Percentiles rank a stretch among this genome's conserved stretches.
Evolutionary conservation across 2,329 filamentous ascomycete species (phyloP).

Genomic region (Neofusicoccum ribis): DNA sequence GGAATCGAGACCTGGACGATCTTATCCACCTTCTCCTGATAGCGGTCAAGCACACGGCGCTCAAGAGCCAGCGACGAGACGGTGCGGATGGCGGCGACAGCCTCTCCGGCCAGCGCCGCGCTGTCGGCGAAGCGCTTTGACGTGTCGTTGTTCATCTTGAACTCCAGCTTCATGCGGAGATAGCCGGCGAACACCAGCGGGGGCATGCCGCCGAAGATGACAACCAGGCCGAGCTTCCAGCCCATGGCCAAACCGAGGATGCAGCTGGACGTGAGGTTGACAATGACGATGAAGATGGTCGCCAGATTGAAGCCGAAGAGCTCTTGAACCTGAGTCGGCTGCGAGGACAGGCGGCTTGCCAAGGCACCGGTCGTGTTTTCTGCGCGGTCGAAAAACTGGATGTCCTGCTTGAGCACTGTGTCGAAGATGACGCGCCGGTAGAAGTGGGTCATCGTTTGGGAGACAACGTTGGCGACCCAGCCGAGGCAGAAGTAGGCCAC

Average conservation of each 20-base stretch:
- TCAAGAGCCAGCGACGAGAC: constrained; percentile 87
- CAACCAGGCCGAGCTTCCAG: constrained; percentile 74
- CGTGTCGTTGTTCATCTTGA: constrained; percentile 64
- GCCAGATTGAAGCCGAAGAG: constrained; percentile 82
- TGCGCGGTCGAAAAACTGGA: constrained; percentile 82
- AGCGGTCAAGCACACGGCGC: constrained; percentile 75
- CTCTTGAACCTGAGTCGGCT: constrained; percentile 84
- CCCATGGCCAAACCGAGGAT: constrained; percentile 67
- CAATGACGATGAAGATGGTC: constrained; percentile 74
- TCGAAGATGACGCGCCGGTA: constrained; percentile 73
- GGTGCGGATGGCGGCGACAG: constrained; percentile 85
- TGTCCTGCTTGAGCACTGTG: constrained; percentile 82
- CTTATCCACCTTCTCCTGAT: constrained; percentile 58
- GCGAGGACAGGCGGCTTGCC: constrained; percentile 80
- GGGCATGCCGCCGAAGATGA: constrained; percentile 36
- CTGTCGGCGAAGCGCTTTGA: constrained; percentile 71
- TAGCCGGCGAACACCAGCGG: constrained; percentile 68
- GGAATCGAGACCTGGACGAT: constrained; percentile 24
- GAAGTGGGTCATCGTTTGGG: constrained; percentile 34
- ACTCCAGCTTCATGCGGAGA: constrained; percentile 80
- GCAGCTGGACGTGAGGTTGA: constrained; percentile 72
- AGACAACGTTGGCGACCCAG: constrained; percentile 46
- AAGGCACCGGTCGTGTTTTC: constrained; percentile 85
- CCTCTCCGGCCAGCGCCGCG: constrained; percentile 83
- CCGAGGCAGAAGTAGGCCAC: constrained; percentile 50